These are phyloP conservation scores for Ulota crispa DNA, from an alignment of 225 moss, liverwort and hornwort species.

Conservation along the genomic window DNA sequence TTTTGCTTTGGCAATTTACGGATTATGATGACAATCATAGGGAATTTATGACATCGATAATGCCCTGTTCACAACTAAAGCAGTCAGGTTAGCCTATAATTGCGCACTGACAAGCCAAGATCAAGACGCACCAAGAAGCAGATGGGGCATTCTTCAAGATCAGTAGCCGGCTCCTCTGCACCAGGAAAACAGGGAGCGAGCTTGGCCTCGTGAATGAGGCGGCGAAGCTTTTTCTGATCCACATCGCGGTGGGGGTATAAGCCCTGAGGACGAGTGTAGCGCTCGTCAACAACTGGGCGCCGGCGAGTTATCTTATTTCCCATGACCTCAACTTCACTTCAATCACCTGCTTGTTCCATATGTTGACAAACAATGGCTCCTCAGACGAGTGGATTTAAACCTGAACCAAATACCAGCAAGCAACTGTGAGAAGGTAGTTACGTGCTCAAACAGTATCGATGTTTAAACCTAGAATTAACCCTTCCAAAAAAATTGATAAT, in stretches of 20 bases:
- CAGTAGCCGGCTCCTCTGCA: conserved; percentile 54
- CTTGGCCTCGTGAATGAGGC: conserved; percentile 58
- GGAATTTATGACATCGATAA: not conserved
- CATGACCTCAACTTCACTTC: conserved; percentile 41
- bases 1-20: no score
- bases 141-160: conserved; percentile 64
- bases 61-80: not conserved
- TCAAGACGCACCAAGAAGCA: conserved; percentile 55
- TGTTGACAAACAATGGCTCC: conserved; percentile 1
- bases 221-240: conserved; percentile 60
- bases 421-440: not conserved
- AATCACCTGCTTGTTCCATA: conserved; percentile 53
- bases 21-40: not conserved
- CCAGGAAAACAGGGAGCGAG: conserved; percentile 63
- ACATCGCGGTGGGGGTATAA: conserved; percentile 61
- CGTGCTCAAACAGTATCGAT: not conserved
- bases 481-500: not conserved
- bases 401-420: conserved; percentile 20
- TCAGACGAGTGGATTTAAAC: conserved; percentile 8
- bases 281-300: conserved; percentile 57
- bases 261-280: conserved; percentile 60
- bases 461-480: not conserved
- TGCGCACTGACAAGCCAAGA: not conserved
- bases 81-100: not conserved
- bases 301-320: conserved; percentile 69